Evolutionary conservation across 306 rosid genomes (phyloP).

Genomic region (Cucurbita maxima): DNA sequence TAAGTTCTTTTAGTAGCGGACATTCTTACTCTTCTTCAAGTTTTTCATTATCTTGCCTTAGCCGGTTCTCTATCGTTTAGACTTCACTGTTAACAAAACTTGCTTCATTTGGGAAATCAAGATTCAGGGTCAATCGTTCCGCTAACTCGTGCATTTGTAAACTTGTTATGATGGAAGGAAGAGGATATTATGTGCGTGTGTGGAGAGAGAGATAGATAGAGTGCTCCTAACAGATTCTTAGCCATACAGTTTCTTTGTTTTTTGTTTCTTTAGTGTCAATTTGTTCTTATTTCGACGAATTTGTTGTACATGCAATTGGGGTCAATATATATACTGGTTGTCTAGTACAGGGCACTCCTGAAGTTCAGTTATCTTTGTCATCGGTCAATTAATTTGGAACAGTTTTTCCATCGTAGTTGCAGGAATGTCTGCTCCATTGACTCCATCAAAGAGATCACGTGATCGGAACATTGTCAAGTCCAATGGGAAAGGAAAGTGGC

Average conservation of each 20-base stretch:
- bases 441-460: constrained; percentile 61
- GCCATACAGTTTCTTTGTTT: neutral
- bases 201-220: no score
- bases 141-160: neutral
- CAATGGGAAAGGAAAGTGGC: constrained; percentile 53
- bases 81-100: neutral
- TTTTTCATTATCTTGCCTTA: neutral
- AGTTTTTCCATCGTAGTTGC: neutral
- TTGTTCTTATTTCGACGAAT: neutral
- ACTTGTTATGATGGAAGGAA: neutral
- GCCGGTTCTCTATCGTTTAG: neutral
- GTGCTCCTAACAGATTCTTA: neutral
- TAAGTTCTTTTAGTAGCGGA: neutral
- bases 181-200: neutral
- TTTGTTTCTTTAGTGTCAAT: neutral
- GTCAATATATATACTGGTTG: neutral
- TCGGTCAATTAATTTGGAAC: neutral
- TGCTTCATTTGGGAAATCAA: neutral
- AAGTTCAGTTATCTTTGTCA: neutral
- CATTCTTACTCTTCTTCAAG: neutral
- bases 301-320: neutral
- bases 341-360: neutral
- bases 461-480: constrained; percentile 23
- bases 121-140: neutral
- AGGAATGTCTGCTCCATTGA: constrained; percentile 41